phyloP scores from a whole-genome alignment of 2,329 filamentous ascomycete species.

The Shiraia bambusicola region DNA sequence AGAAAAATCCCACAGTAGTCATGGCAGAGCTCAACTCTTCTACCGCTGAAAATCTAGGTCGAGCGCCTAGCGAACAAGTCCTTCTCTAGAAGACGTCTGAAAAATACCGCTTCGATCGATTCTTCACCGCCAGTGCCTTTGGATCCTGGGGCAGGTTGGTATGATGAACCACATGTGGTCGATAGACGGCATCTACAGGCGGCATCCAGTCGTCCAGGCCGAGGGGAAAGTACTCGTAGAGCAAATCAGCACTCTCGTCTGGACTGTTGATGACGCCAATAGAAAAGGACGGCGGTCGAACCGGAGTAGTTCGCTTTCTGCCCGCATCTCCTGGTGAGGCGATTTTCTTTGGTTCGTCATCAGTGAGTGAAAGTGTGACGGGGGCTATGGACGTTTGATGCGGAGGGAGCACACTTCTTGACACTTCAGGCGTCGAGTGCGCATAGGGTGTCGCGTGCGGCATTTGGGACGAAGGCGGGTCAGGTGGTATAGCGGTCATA shows the following conservation, averaged over 20 bases:
- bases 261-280: slow-evolving; percentile 60
- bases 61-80: slow-evolving; percentile 4
- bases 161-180: slow-evolving; percentile 92
- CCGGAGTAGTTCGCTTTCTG: slow-evolving; percentile 42
- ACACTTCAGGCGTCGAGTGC: slow-evolving; percentile 56
- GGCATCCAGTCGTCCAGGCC: slow-evolving; percentile 92
- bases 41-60: slow-evolving; percentile 1
- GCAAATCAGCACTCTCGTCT: slow-evolving; percentile 74
- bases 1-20: background rate
- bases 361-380: slow-evolving; percentile 58
- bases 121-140: slow-evolving; percentile 47
- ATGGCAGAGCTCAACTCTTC: slow-evolving; percentile 1
- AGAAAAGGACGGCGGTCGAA: slow-evolving; percentile 49
- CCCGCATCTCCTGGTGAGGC: slow-evolving; percentile 38
- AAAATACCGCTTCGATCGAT: slow-evolving; percentile 53
- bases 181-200: slow-evolving; percentile 84
- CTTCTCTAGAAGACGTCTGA: slow-evolving; percentile 40
- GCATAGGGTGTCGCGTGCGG: slow-evolving; percentile 47
- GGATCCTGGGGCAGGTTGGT: slow-evolving; percentile 58
- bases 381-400: slow-evolving; percentile 49
- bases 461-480: slow-evolving; percentile 39
- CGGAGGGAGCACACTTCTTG: slow-evolving; percentile 42
- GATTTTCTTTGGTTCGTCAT: slow-evolving; percentile 54
- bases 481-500: slow-evolving; percentile 47
- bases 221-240: slow-evolving; percentile 94